Evolutionary conservation across 192 early-diverging fungal species (phyloP), one percentile per base, ranked within the genome.

Genomic region (Coemansia sp.): DNA sequence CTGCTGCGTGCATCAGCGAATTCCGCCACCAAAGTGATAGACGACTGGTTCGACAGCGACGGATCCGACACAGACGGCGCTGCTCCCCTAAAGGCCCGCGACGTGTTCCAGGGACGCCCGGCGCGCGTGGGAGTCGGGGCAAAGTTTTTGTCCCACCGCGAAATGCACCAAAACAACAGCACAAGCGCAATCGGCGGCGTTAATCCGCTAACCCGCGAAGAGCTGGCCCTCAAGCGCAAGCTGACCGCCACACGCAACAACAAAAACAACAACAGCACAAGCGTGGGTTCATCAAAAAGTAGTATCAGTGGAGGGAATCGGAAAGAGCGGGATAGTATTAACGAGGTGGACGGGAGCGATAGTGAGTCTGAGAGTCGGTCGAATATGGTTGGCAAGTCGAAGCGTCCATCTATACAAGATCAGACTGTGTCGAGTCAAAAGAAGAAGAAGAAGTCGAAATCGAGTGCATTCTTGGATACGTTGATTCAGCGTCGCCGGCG

Each of bases 1-100:
- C 67, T 52, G 64, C 56, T 77, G 11, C 73, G 73, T 2, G 73
- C 73, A 28, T 77, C 73, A 11, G 73, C 67, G 63, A 77, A 63
- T 28, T 56, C 60, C 16, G 73, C 67, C 21, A 62, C 73, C 29
- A 60, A 69, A n/a, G 9, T 77, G 29, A 64, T 77, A 14, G 51
- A 60, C 43, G 55, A 55, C 21, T 77, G 73, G 73, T 60, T 77
- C 19, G 35, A 16, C 16, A 40, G 35, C n/a, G 40, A 44, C 25
- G 55, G 55, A 10, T 30, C 31, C 10, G 60, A 70, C 25, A 19
- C 46, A 10, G 60, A 55, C 16, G 22, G 50, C 27, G 53, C 30
- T 9, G 22, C 19, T 11, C 12, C 64, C 16, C 23, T 49, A 23
- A 74, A 74, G 42, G 60, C 73, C 12, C 62, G 67, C 12, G 60